Evolutionary conservation across 139 green algal species (phyloP).

Genomic region (Closterium sp.): DNA sequence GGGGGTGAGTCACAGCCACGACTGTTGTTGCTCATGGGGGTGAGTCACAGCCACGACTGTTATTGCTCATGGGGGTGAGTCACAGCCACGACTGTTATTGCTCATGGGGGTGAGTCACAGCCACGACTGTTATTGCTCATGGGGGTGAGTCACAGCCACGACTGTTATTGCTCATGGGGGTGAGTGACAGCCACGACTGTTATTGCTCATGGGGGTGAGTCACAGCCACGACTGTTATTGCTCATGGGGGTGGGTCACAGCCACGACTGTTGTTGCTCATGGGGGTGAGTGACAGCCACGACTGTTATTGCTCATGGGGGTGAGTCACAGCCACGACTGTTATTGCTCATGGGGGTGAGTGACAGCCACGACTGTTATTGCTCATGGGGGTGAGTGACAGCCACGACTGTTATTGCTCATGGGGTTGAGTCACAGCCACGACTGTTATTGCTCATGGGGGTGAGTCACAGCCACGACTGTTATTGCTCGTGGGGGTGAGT

Average conservation of each 20-base stretch:
- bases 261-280: no score
- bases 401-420: no score
- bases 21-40: neutral
- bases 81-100: neutral
- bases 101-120: neutral
- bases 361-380: neutral
- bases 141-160: neutral
- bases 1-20: neutral
- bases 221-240: neutral
- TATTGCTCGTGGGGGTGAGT: conserved; percentile 28
- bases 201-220: no score
- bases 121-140: no score
- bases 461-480: no score
- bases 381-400: neutral
- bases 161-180: neutral
- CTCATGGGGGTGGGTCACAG: neutral
- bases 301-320: neutral
- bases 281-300: neutral
- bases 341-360: no score
- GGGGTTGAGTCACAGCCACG: neutral
- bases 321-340: no score
- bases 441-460: neutral
- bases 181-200: no score
- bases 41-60: no score
- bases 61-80: no score